Base-by-base conservation (phyloP, 768 basidiomycete genomes). In the Tephrocybe sp. region DNA sequence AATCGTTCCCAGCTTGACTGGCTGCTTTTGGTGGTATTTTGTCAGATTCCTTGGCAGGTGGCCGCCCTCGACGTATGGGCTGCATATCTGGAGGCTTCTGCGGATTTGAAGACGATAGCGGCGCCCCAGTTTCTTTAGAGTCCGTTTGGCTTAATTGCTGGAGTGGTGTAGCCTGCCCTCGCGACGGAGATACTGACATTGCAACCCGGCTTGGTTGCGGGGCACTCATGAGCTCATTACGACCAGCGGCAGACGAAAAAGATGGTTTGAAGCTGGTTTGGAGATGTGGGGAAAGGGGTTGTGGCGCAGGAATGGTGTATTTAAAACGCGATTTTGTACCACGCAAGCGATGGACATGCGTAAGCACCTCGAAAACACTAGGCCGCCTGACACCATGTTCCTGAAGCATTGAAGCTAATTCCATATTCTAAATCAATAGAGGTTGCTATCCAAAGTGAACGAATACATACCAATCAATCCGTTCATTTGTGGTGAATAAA, bases 371-470 rank as follows among this genome's bases (percentile, higher is more conserved):
- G 59, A 94, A 97, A 13, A 91, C 87, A 12, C 82, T 80, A 9
- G 95, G 97, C 13, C 97, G 79, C 56, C 90, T 86, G 3, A 81
- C 64, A 2, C 94, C 92, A 54, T 93, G 87, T 62, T 98, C 97
- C 42, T 87, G 84, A 21, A 99, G 79, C 91, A 97, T 97, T 4
- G 90, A 91, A 0, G 76, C 93, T 97, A 58, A 23, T 46, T n/a
- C n/a, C n/a, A n/a, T n/a, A n/a, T n/a, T n/a, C 47, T 16, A 49
- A 41, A 49, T 56, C 47, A 53, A 43, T 39, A 45, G 25, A 30
- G 23, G 24, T 29, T 55, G 34, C 38, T 24, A 16, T 31, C 22
- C 15, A 30, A 25, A 52, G 47, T 42, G 44, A 34, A n/a, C 23
- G 19, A 38, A 12, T 1, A 57, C 77, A 67, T 59, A 94, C 92